Evolutionary conservation across 2,329 filamentous ascomycete genomes (phyloP).

Genomic region (Tolypocladium nubicola): DNA sequence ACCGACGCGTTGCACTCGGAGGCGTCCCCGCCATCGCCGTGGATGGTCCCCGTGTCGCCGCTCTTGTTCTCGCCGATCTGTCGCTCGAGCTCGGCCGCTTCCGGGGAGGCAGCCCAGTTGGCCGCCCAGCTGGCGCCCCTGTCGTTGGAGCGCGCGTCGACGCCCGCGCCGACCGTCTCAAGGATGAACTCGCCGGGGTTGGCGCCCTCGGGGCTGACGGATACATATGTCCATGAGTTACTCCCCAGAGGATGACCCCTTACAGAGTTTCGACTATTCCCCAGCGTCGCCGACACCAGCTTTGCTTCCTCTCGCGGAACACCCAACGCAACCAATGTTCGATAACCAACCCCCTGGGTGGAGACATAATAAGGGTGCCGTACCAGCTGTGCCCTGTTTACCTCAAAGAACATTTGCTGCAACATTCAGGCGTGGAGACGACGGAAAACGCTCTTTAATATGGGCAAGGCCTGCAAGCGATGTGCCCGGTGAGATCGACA

Average conservation of each 20-base stretch:
- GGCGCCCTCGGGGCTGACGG: slow-evolving; percentile 47
- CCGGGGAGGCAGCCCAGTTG: slow-evolving; percentile 37
- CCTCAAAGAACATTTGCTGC: no score
- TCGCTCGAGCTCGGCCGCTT: slow-evolving; percentile 11
- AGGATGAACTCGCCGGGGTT: slow-evolving; percentile 41
- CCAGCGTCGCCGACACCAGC: background rate
- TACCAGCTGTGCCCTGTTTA: no score
- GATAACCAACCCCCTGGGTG: no score
- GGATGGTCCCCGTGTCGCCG: slow-evolving; percentile 30
- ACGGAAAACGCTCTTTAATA: no score
- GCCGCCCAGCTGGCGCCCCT: slow-evolving; percentile 61
- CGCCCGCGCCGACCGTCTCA: slow-evolving; percentile 28
- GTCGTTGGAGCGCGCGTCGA: slow-evolving; percentile 53
- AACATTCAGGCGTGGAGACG: no score
- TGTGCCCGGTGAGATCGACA: no score
- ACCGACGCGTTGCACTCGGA: slow-evolving; percentile 57
- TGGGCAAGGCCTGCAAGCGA: no score
- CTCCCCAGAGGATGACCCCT: background rate
- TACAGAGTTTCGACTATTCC: background rate
- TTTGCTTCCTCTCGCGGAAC: no score
- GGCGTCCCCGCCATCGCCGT: slow-evolving; percentile 10
- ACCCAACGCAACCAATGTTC: background rate
- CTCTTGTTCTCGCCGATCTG: slow-evolving; percentile 45
- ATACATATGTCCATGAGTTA: background rate
- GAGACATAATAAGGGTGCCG: background rate